These are phyloP conservation scores for Russula emetica DNA, from an alignment of 768 basidiomycete species.

Conservation along the genomic window DNA sequence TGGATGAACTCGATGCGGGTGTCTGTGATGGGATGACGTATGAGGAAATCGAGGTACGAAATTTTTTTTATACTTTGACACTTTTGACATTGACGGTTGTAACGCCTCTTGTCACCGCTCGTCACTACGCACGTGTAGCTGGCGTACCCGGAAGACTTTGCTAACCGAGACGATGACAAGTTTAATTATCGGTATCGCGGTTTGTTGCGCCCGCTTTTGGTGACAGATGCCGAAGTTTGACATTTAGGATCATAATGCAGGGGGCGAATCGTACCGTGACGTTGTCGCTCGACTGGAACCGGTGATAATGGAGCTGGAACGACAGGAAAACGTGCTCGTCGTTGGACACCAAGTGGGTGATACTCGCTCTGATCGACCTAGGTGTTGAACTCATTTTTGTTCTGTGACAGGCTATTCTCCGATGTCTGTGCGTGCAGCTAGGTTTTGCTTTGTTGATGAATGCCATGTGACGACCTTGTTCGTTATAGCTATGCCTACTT, in stretches of 20 bases:
- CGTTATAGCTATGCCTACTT: slow-evolving; percentile 88
- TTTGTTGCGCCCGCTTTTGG: slow-evolving; percentile 14
- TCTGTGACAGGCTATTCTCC: slow-evolving; percentile 58
- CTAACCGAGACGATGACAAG: slow-evolving; percentile 97
- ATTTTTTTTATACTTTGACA: not conserved
- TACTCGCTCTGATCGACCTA: not conserved
- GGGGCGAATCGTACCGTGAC: slow-evolving; percentile 96
- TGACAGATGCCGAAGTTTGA: not conserved
- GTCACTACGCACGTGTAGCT: slow-evolving; percentile 44
- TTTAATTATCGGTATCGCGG: slow-evolving; percentile 98
- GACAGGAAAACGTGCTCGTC: slow-evolving; percentile 95
- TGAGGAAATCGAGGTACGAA: slow-evolving; percentile 87
- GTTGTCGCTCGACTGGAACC: slow-evolving; percentile 94
- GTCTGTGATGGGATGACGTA: slow-evolving; percentile 99
- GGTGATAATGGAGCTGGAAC: slow-evolving; percentile 98
- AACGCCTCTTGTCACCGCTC: too few species aligned
- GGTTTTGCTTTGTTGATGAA: slow-evolving; percentile 1
- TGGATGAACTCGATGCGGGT: slow-evolving; percentile 97
- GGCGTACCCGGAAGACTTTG: slow-evolving; percentile 97
- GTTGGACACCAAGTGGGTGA: slow-evolving; percentile 82
- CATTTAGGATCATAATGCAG: slow-evolving; percentile 29
- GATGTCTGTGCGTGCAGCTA: slow-evolving; percentile 56
- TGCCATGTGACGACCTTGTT: not conserved
- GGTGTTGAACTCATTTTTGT: not conserved
- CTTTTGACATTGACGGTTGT: not conserved